These are phyloP conservation scores for Beauveria medogensis DNA, from an alignment of 2,329 filamentous ascomycete genomes.

Conservation along the genomic window DNA sequence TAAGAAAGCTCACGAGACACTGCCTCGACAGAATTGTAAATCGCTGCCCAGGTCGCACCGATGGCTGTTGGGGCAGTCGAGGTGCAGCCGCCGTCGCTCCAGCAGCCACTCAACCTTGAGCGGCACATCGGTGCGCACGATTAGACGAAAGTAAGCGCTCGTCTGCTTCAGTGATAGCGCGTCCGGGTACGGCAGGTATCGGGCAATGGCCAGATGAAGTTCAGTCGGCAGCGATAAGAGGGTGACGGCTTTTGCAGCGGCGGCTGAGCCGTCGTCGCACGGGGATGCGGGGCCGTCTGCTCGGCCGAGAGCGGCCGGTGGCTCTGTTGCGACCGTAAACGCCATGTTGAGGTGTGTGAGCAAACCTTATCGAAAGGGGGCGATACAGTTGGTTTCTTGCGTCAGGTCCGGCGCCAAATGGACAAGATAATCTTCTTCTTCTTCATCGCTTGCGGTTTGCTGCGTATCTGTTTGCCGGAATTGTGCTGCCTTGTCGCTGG, in stretches of 20 bases:
- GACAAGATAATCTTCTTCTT: not conserved
- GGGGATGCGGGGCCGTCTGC: not conserved
- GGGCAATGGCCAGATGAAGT: conserved; percentile 55
- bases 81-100: conserved; percentile 51
- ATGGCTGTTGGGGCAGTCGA: conserved; percentile 55
- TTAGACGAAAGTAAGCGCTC: conserved; percentile 51
- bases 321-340: not conserved
- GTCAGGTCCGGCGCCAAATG: too few relatives aligned
- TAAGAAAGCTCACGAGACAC: conserved; percentile 40
- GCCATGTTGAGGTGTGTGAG: too few relatives aligned
- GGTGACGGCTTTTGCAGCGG: not conserved
- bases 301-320: not conserved
- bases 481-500: conserved; percentile 4
- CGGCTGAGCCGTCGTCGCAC: not conserved
- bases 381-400: too few relatives aligned
- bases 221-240: conserved; percentile 53
- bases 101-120: conserved; percentile 65
- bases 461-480: not conserved
- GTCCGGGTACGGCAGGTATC: conserved; percentile 59
- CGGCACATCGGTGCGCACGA: conserved; percentile 57
- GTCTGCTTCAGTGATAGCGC: conserved; percentile 63
- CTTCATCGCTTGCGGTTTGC: not conserved
- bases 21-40: conserved; percentile 51
- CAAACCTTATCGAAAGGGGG: too few relatives aligned
- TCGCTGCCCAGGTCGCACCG: conserved; percentile 53